Percentiles rank a stretch among this genome's conserved stretches.
phyloP scores from a whole-genome alignment of 164 flowering plant species.

The Brasenia schreberi region DNA sequence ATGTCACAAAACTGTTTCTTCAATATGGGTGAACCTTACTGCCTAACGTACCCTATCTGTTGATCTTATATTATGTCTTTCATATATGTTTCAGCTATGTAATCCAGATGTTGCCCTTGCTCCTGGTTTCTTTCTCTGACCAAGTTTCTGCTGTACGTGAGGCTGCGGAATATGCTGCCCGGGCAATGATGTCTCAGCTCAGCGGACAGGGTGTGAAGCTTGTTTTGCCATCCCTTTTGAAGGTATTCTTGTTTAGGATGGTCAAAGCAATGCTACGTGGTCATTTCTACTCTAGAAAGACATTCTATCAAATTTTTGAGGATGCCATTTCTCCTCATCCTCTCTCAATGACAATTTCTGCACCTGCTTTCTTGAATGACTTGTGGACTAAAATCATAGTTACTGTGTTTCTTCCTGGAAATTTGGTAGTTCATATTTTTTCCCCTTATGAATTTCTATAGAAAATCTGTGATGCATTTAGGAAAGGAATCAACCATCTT shows the following conservation, averaged over 20 bases:
- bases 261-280: not conserved
- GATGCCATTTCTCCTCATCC: no score
- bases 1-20: slow-evolving; percentile 14
- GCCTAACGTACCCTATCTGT: not conserved
- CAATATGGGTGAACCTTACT: not conserved
- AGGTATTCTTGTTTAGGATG: slow-evolving; percentile 28
- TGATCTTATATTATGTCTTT: not conserved
- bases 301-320: no score
- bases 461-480: no score
- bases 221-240: slow-evolving; percentile 92
- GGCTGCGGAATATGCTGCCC: slow-evolving; percentile 98
- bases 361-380: no score
- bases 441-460: no score
- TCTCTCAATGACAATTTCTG: no score
- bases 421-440: no score
- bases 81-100: slow-evolving; percentile 58
- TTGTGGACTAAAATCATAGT: no score
- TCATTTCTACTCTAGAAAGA: no score
- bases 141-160: slow-evolving; percentile 97
- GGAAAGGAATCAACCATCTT: no score
- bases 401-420: no score
- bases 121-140: slow-evolving; percentile 91
- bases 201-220: slow-evolving; percentile 97
- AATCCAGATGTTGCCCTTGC: slow-evolving; percentile 82
- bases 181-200: slow-evolving; percentile 99